Evolutionary conservation across 306 rosid species (phyloP), one percentile per base, ranked within the genome.

Genomic region (Glycyrrhiza uralensis): DNA sequence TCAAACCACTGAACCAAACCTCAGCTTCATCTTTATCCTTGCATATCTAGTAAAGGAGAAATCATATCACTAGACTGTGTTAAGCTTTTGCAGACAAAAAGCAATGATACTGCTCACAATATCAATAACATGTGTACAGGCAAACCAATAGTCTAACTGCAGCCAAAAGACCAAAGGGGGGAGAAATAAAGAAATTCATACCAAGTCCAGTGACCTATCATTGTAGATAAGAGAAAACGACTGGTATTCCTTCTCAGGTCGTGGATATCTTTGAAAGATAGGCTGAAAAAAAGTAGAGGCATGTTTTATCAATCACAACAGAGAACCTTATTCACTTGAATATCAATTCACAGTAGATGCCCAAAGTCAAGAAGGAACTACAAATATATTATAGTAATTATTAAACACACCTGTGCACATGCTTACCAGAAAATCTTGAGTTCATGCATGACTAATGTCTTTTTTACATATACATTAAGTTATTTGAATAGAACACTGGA

Each of bases 11-110:
- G 76, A 95, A 95, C 99, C 99, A 95, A 71, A 86, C 96, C 82
- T 95, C 99, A 65, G 99, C 96, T 83, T 95, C 99, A 84, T 95
- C 99, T 86, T 95, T 95, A 85, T 95, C 99, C 81, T 95, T 95
- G 89, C 99, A 95, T 75, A 95, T 95, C 99, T 95, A 82, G 88
- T 77, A 66, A 23, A 77, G 33, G 69, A 69, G 46, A 56, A n/a
- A 80, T 23, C 83, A 81, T 38, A 76, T 46, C 64, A 76, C 74
- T 9, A 76, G 55, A 66, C 64, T 79, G 76, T 47, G 55, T 79
- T 63, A 63, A 63, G 33, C 65, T 42, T 77, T 59, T 18, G 58
- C 20, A 74, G 18, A 58, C 62, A 58, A 51, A 30, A 69, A 30
- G 52, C 29, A 22, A 62, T 62, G 52, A 32, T 39, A 69, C 32